phyloP scores from a whole-genome alignment of 169 alveolate species.

The Perkinsus olseni region DNA sequence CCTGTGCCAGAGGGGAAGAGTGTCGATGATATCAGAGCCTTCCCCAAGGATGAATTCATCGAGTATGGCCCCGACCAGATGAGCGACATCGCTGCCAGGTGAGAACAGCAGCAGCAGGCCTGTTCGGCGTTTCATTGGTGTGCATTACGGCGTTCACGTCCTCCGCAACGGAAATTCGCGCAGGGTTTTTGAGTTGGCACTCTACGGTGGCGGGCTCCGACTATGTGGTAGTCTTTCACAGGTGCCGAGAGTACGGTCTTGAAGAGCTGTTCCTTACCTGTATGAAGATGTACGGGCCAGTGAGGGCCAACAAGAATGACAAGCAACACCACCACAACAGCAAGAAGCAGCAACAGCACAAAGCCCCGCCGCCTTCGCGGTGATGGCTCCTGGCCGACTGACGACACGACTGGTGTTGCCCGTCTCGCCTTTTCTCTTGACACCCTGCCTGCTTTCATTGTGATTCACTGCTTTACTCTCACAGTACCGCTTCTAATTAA shows the following conservation, averaged over 20 bases:
- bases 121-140: too few relatives aligned
- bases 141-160: too few relatives aligned
- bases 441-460: too few relatives aligned
- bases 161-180: too few relatives aligned
- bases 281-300: conserved; percentile 24
- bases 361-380: background rate
- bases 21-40: background rate
- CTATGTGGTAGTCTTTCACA: conserved; percentile 11
- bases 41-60: background rate
- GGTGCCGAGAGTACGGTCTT: conserved; percentile 24
- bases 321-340: background rate
- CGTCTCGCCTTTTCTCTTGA: too few relatives aligned
- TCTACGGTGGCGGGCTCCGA: too few relatives aligned
- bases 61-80: background rate
- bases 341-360: background rate
- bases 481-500: too few relatives aligned
- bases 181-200: too few relatives aligned
- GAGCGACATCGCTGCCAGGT: background rate
- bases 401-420: too few relatives aligned
- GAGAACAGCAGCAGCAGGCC: too few relatives aligned
- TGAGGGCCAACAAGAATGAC: background rate
- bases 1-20: background rate
- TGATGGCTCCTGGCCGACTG: too few relatives aligned
- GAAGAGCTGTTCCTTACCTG: conserved; percentile 28
- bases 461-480: too few relatives aligned